Evolutionary conservation across 169 alveolate species (phyloP), one percentile per base, ranked within the genome.

Genomic region (Plasmodium gallinaceum): DNA sequence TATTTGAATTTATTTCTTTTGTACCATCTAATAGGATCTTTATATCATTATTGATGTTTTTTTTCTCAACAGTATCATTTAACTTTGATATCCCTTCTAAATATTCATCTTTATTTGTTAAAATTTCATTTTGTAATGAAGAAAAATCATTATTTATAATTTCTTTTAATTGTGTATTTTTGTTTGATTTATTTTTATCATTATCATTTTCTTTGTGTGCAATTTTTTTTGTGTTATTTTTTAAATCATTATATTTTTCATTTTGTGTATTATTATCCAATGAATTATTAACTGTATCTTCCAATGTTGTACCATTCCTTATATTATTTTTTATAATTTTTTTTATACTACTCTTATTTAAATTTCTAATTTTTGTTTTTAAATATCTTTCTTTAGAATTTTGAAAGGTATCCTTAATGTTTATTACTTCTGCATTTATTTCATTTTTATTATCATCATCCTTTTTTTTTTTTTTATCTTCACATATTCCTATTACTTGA

Each of bases 131-230:
- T 18, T 71, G 83, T 37, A 71, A 37, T 26, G 8, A 12, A 2
- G 9, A 20, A 58, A 58, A 42, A 42, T 51, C 52, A 24, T 65
- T 48, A 18, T 46, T 37, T 14, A 46, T 54, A n/a, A 76, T 48
- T 76, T 51, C 74, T 5, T 65, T 48, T 32, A 64, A 24, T 24
- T 66, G 61, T 22, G 89, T 20, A 10, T 64, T 51, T 51, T 76
- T 64, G 54, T 74, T 60, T 51, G 39, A 58, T 32, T 3, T 64
- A 64, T 12, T 64, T 37, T 18, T 26, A 61, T 24, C 7, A 8
- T 18, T 16, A 14, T 58, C 22, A 18, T 18, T 58, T 18, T 58
- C 37, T 12, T 32, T 32, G 39, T 32, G 39, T 32, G 39, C 4
- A 32, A 1, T 32, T 32, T 32, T 32, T 32, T 2, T 32, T 32